Base-by-base conservation (phyloP, 768 basidiomycete genomes). In the Lentinula detonsa region DNA sequence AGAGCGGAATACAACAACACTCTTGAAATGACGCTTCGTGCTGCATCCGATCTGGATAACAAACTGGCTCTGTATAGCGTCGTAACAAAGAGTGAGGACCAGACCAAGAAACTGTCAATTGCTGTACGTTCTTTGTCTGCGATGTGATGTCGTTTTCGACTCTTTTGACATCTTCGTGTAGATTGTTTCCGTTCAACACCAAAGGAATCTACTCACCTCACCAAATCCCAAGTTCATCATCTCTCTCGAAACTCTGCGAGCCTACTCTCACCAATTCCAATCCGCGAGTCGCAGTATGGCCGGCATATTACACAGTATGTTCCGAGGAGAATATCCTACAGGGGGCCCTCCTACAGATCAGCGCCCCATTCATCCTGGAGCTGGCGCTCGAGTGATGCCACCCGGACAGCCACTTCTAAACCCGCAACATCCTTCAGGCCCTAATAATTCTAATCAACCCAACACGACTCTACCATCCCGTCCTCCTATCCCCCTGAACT, bases 1-100 rank as follows among this genome's bases (percentile, higher is more conserved):
- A 77, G 82, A 48, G 61, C 73, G 46, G 85, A 85, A 58, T 90
- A 81, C 64, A 79, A 76, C 57, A 66, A 68, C 23, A 45, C 80
- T 5, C 73, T 89, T 33, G 85, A 86, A 53, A 75, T 79, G 39
- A 66, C 85, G 15, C 69, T 69, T 67, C 81, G 77, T 54, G 67
- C 74, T 54, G 75, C 76, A 43, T 49, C 52, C 11, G 85, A 87
- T 0, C 70, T 86, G 23, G 84, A 89, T 3, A 49, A 60, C 39
- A 84, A 78, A 64, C 71, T 90, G 15, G 74, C 75, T 2, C 71
- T 82, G 72, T 76, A 80, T 63, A 71, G 73, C 57, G 66, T 77
- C 21, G 69, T 85, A 48, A 65, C 83, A 51, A 81, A 79, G 67
- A 74, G 74, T 43, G 82, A 84, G 11, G 81, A 80, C 0, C 43